phyloP scores from a whole-genome alignment of 2,329 filamentous ascomycete species.

The Xylariaceae sp. region DNA sequence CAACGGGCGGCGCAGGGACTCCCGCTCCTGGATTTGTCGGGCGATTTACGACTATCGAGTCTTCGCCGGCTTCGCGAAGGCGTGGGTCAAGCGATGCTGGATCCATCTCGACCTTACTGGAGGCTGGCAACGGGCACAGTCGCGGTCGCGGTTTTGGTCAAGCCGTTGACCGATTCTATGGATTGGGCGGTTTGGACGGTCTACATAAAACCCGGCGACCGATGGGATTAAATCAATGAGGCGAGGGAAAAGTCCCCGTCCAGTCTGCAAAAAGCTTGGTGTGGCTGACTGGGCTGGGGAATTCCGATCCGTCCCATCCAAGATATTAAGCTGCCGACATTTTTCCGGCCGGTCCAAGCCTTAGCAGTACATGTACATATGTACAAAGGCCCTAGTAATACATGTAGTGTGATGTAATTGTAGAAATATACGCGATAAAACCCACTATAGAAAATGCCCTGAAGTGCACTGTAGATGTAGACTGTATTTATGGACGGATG shows the following conservation, averaged over 20 bases:
- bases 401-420: too few relatives aligned
- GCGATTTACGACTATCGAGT: slow-evolving; percentile 31
- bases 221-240: slow-evolving; percentile 6
- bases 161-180: slow-evolving; percentile 19
- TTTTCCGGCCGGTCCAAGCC: too few relatives aligned
- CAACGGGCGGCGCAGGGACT: not conserved
- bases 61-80: slow-evolving; percentile 31
- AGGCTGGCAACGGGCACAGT: slow-evolving; percentile 20
- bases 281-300: not conserved
- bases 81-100: slow-evolving; percentile 35
- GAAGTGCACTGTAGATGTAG: too few relatives aligned
- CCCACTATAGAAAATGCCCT: too few relatives aligned
- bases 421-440: too few relatives aligned
- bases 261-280: not conserved
- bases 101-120: slow-evolving; percentile 30
- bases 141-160: slow-evolving; percentile 13
- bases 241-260: not conserved
- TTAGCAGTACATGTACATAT: too few relatives aligned
- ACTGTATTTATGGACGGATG: too few relatives aligned
- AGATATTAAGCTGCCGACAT: not conserved
- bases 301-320: not conserved
- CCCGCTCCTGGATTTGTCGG: slow-evolving; percentile 5
- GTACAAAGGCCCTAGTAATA: too few relatives aligned
- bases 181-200: slow-evolving; percentile 20
- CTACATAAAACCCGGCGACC: slow-evolving; percentile 28